Evolutionary conservation across 371 early-diverging fungal species (phyloP).

Genomic region (Syncephalastrum contaminatum): DNA sequence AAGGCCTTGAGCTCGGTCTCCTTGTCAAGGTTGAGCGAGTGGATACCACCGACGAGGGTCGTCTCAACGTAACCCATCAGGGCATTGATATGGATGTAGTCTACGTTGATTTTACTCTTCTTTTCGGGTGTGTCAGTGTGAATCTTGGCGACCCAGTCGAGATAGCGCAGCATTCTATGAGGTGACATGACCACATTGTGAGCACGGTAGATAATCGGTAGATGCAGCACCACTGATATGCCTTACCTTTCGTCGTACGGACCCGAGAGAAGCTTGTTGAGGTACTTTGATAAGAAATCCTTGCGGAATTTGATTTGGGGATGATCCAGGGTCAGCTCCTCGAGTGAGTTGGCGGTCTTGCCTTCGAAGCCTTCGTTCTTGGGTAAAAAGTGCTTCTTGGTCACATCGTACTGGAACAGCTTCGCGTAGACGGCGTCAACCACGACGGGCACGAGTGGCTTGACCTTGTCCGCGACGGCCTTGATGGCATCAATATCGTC

Average conservation of each 20-base stretch:
- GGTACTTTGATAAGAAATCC: slow-evolving; percentile 70
- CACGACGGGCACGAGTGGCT: slow-evolving; percentile 74
- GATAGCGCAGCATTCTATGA: slow-evolving; percentile 60
- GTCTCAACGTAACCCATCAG: slow-evolving; percentile 74
- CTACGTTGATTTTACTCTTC: slow-evolving; percentile 77
- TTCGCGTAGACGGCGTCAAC: slow-evolving; percentile 76
- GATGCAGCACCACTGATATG: no score
- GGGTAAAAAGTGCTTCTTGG: slow-evolving; percentile 62
- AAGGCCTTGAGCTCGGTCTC: slow-evolving; percentile 59
- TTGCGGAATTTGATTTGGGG: slow-evolving; percentile 85
- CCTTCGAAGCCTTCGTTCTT: slow-evolving; percentile 70
- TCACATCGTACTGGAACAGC: slow-evolving; percentile 63
- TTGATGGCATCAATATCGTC: slow-evolving; percentile 59
- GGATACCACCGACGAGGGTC: slow-evolving; percentile 62
- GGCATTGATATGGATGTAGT: slow-evolving; percentile 80
- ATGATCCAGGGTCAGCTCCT: slow-evolving; percentile 55
- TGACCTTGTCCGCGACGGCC: slow-evolving; percentile 60
- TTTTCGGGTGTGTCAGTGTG: slow-evolving; percentile 69
- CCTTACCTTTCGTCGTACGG: slow-evolving; percentile 63
- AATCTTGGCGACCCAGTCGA: slow-evolving; percentile 77
- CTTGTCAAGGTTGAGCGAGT: slow-evolving; percentile 58
- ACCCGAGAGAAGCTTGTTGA: slow-evolving; percentile 69
- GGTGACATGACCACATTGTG: no score
- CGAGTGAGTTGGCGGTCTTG: slow-evolving; percentile 36
- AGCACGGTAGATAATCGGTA: no score